Percentiles rank a stretch among this genome's conserved stretches.
Evolutionary conservation across 768 basidiomycete genomes (phyloP).

Genomic region (Lactarius indigo): DNA sequence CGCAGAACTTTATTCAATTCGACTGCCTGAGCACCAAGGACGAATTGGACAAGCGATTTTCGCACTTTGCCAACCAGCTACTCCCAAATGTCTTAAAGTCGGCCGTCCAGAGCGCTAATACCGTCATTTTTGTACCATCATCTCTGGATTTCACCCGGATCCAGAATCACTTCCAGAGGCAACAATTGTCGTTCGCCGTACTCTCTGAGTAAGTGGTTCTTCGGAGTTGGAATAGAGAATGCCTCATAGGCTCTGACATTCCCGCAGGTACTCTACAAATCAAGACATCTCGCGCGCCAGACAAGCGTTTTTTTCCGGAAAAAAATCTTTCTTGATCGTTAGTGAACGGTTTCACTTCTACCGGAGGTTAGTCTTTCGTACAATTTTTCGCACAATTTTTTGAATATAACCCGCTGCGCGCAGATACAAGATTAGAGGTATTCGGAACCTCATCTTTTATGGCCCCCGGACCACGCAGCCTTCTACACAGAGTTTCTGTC

Average conservation of each 20-base stretch:
- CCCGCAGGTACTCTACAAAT: conserved; percentile 79
- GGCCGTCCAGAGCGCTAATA: conserved; percentile 88
- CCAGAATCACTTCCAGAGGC: conserved; percentile 79
- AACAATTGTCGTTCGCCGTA: conserved; percentile 68
- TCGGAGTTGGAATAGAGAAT: not conserved
- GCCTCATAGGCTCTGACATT: not conserved
- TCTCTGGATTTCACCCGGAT: conserved; percentile 96
- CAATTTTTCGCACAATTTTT: conserved; percentile 1
- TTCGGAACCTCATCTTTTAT: conserved; percentile 91
- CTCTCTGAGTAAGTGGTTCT: conserved; percentile 74
- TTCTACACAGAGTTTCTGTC: conserved; percentile 90
- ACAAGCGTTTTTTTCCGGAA: conserved; percentile 86
- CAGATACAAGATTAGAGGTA: conserved; percentile 91
- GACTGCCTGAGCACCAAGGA: conserved; percentile 66
- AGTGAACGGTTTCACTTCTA: conserved; percentile 99
- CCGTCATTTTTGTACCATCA: conserved; percentile 85
- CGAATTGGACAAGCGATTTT: conserved; percentile 85
- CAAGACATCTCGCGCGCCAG: conserved; percentile 93
- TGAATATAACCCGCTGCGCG: conserved; percentile 3
- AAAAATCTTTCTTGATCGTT: conserved; percentile 81
- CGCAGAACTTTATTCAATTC: conserved; percentile 69
- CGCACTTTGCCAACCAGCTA: conserved; percentile 85
- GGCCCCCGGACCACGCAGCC: conserved; percentile 86
- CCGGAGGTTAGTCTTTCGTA: conserved; percentile 52
- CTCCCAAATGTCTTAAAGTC: conserved; percentile 84